A percentile compares a stretch with the other conserved stretches of the same genome.
Evolutionary conservation across 2,329 filamentous ascomycete genomes (phyloP).

Genomic region (Bipolaris gigantea): DNA sequence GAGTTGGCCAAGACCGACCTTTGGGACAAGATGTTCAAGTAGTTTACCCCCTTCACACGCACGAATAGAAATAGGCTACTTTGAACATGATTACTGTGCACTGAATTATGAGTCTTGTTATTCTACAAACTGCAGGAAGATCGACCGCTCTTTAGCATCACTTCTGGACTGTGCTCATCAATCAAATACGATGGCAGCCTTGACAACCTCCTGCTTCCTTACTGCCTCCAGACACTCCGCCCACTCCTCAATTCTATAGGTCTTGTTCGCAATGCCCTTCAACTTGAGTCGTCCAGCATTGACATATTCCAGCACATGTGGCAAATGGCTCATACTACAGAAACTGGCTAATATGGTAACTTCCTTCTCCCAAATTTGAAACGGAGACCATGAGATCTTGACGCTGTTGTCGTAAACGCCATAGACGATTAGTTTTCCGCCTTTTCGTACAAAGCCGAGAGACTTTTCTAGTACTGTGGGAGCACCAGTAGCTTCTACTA

Average conservation of each 20-base stretch:
- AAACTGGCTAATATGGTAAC: conserved; percentile 72
- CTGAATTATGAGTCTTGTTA: not conserved
- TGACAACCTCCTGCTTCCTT: conserved; percentile 72
- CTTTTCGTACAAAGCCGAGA: conserved; percentile 71
- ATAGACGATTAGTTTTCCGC: conserved; percentile 72
- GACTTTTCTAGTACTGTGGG: conserved; percentile 69
- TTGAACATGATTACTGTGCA: not conserved
- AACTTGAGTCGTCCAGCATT: conserved; percentile 65
- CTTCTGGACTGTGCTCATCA: not conserved
- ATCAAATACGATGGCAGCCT: conserved; percentile 73
- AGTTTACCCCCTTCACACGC: not conserved
- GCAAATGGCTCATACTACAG: conserved; percentile 62
- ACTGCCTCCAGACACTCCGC: conserved; percentile 70
- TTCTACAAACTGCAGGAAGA: not conserved
- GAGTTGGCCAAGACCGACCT: conserved; percentile 11
- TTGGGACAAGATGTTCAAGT: conserved; percentile 5
- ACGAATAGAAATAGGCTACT: not conserved
- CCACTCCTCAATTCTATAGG: conserved; percentile 73
- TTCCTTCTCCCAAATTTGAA: conserved; percentile 69
- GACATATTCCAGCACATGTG: conserved; percentile 44
- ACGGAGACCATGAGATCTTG: conserved; percentile 68
- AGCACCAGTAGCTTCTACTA: conserved; percentile 71
- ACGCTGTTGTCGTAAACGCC: conserved; percentile 68
- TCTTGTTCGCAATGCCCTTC: conserved; percentile 72
- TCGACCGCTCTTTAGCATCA: too few species aligned